A percentile compares a stretch with the other conserved stretches of the same genome.
phyloP scores from a whole-genome alignment of 2,329 filamentous ascomycete species.

The Ramularia endophylla region DNA sequence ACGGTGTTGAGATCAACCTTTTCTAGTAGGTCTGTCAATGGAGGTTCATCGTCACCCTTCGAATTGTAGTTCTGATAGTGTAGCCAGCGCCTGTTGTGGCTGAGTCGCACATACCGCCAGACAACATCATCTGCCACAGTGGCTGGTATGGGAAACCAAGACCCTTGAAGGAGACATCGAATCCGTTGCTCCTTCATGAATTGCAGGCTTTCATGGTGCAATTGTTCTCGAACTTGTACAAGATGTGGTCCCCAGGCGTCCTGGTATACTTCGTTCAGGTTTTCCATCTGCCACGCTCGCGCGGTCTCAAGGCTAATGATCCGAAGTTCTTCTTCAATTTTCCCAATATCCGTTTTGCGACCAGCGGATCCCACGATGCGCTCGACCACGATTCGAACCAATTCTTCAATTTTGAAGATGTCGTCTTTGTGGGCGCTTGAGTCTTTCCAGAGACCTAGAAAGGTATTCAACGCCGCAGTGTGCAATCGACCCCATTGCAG shows the following conservation, averaged over 20 bases:
- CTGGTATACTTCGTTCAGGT: constrained; percentile 85
- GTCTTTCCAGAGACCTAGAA: constrained; percentile 87
- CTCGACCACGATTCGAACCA: constrained; percentile 84
- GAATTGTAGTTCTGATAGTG: constrained; percentile 82
- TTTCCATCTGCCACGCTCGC: constrained; percentile 85
- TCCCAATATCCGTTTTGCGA: constrained; percentile 74
- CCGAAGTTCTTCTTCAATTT: constrained; percentile 82
- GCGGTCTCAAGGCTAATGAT: constrained; percentile 75
- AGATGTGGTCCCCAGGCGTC: constrained; percentile 91
- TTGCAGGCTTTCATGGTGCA: constrained; percentile 84
- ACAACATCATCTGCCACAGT: constrained; percentile 6
- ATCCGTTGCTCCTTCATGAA: constrained; percentile 98
- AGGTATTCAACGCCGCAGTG: constrained; percentile 75
- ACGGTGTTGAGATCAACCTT: constrained; percentile 84
- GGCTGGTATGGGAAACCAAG: constrained; percentile 70
- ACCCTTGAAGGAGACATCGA: constrained; percentile 77
- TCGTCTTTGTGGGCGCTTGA: constrained; percentile 80
- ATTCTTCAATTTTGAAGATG: constrained; percentile 87
- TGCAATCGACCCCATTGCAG: constrained; percentile 92
- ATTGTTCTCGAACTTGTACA: constrained; percentile 79
- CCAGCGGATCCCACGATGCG: constrained; percentile 78
- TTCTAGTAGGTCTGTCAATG: constrained; percentile 66
- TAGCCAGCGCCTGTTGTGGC: constrained; percentile 82
- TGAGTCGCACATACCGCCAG: constrained; percentile 82
- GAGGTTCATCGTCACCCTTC: constrained; percentile 57